Conservation (phyloP, 1,284 basidiomycete species). For the Microbotryum scabiosae region DNA sequence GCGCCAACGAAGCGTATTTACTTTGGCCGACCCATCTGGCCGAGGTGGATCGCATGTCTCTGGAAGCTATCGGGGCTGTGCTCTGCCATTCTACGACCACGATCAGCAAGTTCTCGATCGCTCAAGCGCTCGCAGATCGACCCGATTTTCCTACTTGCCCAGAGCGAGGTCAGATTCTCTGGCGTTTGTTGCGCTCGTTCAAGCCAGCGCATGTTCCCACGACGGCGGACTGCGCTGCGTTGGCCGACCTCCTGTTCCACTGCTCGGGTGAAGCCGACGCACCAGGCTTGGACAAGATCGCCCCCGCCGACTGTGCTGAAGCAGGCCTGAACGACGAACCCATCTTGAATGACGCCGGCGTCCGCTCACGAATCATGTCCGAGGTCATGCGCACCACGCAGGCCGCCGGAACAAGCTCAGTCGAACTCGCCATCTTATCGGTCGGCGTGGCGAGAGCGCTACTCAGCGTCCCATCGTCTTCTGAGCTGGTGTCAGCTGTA, state of each 20-base stretch:
- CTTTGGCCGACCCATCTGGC: slow-evolving; percentile 5
- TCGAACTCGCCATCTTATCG: no score
- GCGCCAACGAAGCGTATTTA: slow-evolving; percentile 5
- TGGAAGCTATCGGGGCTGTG: slow-evolving; percentile 3
- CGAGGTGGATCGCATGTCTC: neutral
- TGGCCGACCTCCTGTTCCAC: slow-evolving; percentile 19
- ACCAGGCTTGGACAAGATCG: slow-evolving; percentile 4
- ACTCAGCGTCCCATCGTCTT: no score
- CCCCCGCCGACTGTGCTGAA: neutral
- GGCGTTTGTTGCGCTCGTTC: slow-evolving; percentile 19
- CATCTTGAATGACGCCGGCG: no score
- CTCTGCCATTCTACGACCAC: slow-evolving; percentile 12
- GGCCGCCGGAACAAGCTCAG: no score
- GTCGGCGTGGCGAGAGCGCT: no score
- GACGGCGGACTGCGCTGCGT: slow-evolving; percentile 6
- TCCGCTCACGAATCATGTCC: no score
- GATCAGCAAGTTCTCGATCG: slow-evolving; percentile 17
- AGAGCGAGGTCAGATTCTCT: neutral
- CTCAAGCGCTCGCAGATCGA: slow-evolving; percentile 1
- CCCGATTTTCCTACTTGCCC: neutral
- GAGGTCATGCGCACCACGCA: no score
- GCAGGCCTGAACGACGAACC: no score
- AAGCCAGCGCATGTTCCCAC: neutral
- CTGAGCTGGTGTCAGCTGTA: no score
- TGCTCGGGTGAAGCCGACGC: slow-evolving; percentile 4